Conservation (phyloP, 2,329 filamentous ascomycete species). For the Colletotrichum somersetense region DNA sequence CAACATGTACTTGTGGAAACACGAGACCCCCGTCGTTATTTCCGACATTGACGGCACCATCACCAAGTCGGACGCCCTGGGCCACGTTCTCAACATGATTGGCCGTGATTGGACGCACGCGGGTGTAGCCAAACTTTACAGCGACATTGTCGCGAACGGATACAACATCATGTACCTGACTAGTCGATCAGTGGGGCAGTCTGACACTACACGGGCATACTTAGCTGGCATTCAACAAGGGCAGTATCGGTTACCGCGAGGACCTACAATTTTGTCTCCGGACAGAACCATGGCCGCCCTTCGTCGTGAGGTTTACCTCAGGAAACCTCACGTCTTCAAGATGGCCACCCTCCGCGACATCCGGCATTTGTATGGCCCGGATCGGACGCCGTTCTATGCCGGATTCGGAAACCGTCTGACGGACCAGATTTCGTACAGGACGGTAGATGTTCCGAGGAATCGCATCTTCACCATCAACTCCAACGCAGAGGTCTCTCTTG, state of each 20-base stretch:
- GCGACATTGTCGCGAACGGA: slow-evolving; percentile 92
- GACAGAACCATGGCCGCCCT: slow-evolving; percentile 95
- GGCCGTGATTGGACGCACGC: slow-evolving; percentile 98
- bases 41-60: slow-evolving; percentile 99
- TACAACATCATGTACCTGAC: slow-evolving; percentile 99
- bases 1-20: slow-evolving; percentile 93
- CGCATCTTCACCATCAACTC: slow-evolving; percentile 99
- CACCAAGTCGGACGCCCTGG: slow-evolving; percentile 95
- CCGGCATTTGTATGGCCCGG: slow-evolving; percentile 83
- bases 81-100: slow-evolving; percentile 96
- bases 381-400: slow-evolving; percentile 90
- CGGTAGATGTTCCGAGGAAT: slow-evolving; percentile 92
- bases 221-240: slow-evolving; percentile 91
- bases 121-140: slow-evolving; percentile 96
- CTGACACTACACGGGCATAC: slow-evolving; percentile 90
- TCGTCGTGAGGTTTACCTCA: slow-evolving; percentile 90
- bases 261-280: slow-evolving; percentile 94
- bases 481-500: slow-evolving; percentile 93
- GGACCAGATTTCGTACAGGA: slow-evolving; percentile 94
- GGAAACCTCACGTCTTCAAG: slow-evolving; percentile 99
- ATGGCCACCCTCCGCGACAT: slow-evolving; percentile 98
- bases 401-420: slow-evolving; percentile 97
- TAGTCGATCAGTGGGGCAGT: slow-evolving; percentile 91
- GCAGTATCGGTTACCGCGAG: slow-evolving; percentile 85
- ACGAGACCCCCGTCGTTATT: slow-evolving; percentile 93